phyloP scores from a whole-genome alignment of 495 filamentous ascomycete genomes.

The Aspergillus heteromorphus region DNA sequence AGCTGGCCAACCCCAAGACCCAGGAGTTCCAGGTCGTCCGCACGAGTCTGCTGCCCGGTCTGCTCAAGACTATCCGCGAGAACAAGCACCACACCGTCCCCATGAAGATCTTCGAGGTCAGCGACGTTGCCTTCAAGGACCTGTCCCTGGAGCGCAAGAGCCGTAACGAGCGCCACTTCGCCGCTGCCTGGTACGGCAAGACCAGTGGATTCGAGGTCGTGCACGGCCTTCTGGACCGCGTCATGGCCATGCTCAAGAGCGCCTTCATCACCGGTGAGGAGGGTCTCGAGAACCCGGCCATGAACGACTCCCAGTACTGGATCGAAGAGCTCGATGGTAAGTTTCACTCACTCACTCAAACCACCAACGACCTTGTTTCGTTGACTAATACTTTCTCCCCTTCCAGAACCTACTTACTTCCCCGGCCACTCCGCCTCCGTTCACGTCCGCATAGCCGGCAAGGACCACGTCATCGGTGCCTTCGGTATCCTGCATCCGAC shows the following conservation, averaged over 20 bases:
- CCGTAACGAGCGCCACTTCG: slow-evolving; percentile 90
- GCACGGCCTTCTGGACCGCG: slow-evolving; percentile 85
- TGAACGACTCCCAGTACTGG: slow-evolving; percentile 70
- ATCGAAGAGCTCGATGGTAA: slow-evolving; percentile 82
- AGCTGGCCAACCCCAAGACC: slow-evolving; percentile 92
- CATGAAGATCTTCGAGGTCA: slow-evolving; percentile 88
- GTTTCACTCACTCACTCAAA: slow-evolving; percentile 18
- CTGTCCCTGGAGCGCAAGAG: slow-evolving; percentile 68
- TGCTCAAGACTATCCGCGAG: slow-evolving; percentile 92
- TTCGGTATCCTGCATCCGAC: slow-evolving; percentile 93
- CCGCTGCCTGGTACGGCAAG: slow-evolving; percentile 92
- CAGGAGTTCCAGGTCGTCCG: slow-evolving; percentile 95
- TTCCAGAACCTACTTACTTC: slow-evolving; percentile 85
- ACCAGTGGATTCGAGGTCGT: slow-evolving; percentile 94
- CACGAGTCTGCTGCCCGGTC: slow-evolving; percentile 79
- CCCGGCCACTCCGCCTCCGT: slow-evolving; percentile 81
- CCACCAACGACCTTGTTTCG: not conserved
- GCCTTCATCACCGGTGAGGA: slow-evolving; percentile 74
- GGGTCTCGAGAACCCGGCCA: slow-evolving; percentile 51
- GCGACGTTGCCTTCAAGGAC: slow-evolving; percentile 90
- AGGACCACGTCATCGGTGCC: slow-evolving; percentile 68
- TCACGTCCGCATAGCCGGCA: slow-evolving; percentile 63
- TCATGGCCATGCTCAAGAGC: slow-evolving; percentile 87
- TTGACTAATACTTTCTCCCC: slow-evolving; percentile 7
- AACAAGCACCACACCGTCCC: slow-evolving; percentile 88